Conservation (phyloP, 2,329 filamentous ascomycete genomes). For the Penicillium palitans region DNA sequence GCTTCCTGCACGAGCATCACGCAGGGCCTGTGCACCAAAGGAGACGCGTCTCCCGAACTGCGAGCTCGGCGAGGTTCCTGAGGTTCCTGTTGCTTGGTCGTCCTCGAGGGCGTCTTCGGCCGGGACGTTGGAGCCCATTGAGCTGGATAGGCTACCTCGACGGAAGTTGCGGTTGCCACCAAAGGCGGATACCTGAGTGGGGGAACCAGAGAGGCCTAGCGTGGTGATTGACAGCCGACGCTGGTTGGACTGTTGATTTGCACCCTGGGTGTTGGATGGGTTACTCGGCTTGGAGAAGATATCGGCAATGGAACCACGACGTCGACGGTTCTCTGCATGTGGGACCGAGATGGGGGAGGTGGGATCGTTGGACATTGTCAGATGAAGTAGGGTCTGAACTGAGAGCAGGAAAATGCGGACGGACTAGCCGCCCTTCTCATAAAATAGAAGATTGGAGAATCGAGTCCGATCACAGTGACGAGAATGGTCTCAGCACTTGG, state of each 20-base stretch:
- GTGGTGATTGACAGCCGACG: slow-evolving; percentile 74
- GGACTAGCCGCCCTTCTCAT: slow-evolving; percentile 31
- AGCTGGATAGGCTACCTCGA: slow-evolving; percentile 69
- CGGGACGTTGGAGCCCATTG: slow-evolving; percentile 43
- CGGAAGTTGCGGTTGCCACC: slow-evolving; percentile 55
- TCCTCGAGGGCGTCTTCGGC: slow-evolving; percentile 55
- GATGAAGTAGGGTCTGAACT: slow-evolving; percentile 3
- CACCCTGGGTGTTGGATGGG: slow-evolving; percentile 40
- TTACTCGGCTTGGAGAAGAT: slow-evolving; percentile 39
- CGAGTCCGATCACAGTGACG: background rate
- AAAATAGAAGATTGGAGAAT: slow-evolving; percentile 1
- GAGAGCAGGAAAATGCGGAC: slow-evolving; percentile 18
- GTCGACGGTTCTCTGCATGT: slow-evolving; percentile 38
- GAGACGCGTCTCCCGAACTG: slow-evolving; percentile 78
- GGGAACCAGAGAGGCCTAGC: slow-evolving; percentile 71
- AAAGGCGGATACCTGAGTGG: slow-evolving; percentile 55
- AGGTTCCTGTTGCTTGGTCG: slow-evolving; percentile 69
- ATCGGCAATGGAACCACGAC: slow-evolving; percentile 51
- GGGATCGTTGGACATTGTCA: slow-evolving; percentile 47
- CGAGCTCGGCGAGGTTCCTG: slow-evolving; percentile 66
- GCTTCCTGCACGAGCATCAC: slow-evolving; percentile 67
- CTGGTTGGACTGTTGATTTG: slow-evolving; percentile 48
- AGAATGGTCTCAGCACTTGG: background rate
- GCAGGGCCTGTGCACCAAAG: slow-evolving; percentile 79
- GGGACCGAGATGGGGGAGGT: slow-evolving; percentile 43